Base-by-base conservation (phyloP, 805 yeast species). In the Groenewaldozyma tartarivorans region DNA sequence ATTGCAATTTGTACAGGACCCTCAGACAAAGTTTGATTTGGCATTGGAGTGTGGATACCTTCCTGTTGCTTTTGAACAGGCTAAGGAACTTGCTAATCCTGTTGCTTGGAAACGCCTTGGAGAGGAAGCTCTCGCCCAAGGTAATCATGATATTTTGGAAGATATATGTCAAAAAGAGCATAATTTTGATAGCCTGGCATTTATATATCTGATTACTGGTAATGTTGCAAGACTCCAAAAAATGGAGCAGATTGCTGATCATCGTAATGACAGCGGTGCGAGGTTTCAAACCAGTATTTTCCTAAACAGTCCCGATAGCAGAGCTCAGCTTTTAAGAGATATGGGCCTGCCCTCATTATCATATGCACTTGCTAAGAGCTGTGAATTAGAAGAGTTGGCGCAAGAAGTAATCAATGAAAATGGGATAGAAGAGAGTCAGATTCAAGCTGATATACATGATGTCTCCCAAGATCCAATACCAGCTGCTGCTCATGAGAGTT, bases 31-130 rank as follows among this genome's bases (percentile, higher is more conserved):
- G 62, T 90, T 92, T 55, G 98, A 92, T 53, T 72, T 92, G 53
- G 96, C 98, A 19, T 70, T 92, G 47, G 96, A 92, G 66, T 84
- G 95, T 58, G 90, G 95, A 51, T 84, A 90, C 60, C 70, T 92
- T 50, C 72, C 71, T 11, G 82, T 82, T 48, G 99, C 97, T n/a
- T 67, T 83, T 36, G 79, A 72, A 41, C 95, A 90, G 68, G 97
- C 97, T 34, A 75, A 76, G 52, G 74, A 75, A 48, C 71, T 92
- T 54, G 77, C 85, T 56, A 72, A 72, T 47, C 64, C 75, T 13
- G 66, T 67, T 21, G 75, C 78, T 44, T 94, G 97, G 96, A 81
- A 77, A 47, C 76, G 74, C 50, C 69, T 92, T 40, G 92, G 88
- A 31, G 72, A 72, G 44, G 97, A 85, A 58, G 97, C 98, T 4